Percentiles rank a stretch among this genome's conserved stretches.
Evolutionary conservation across 345 rosid genomes (phyloP).

Genomic region (Rhizophora apiculata): DNA sequence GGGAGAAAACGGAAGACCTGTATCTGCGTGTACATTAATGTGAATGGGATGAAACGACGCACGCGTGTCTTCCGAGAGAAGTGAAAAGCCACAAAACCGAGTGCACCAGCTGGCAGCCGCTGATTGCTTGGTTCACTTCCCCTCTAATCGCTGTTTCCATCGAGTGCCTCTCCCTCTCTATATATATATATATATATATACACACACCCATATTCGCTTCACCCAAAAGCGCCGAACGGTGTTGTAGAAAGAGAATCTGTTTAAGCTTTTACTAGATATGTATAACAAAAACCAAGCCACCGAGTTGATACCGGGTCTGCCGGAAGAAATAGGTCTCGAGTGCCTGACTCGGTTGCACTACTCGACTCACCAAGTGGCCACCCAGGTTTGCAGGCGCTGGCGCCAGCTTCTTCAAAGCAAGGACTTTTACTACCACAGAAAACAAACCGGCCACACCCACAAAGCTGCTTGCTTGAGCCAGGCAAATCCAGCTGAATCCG

Average conservation of each 20-base stretch:
- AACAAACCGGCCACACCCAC: conserved; percentile 34
- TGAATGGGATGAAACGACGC: too few relatives aligned
- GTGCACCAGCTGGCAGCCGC: conserved; percentile 6
- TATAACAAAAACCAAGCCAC: neutral
- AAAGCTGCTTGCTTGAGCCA: conserved; percentile 57
- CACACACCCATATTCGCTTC: too few relatives aligned
- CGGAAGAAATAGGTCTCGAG: conserved; percentile 52
- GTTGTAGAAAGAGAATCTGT: too few relatives aligned
- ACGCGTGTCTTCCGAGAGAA: too few relatives aligned
- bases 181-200: too few relatives aligned
- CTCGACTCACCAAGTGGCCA: conserved; percentile 40
- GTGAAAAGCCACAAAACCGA: neutral
- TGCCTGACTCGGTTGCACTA: conserved; percentile 51
- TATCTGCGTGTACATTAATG: too few relatives aligned
- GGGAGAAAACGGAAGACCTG: too few relatives aligned
- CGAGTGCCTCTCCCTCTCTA: neutral
- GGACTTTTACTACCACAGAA: conserved; percentile 48
- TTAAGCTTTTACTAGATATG: neutral
- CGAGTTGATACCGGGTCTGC: conserved; percentile 49
- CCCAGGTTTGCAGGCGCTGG: conserved; percentile 56
- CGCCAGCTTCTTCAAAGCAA: conserved; percentile 38
- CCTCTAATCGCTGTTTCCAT: neutral
- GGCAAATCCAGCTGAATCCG: conserved; percentile 11
- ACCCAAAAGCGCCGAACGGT: too few relatives aligned
- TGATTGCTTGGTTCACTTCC: neutral